Base-by-base conservation (phyloP, 768 basidiomycete genomes). In the Dictyophora rubrovolvata region DNA sequence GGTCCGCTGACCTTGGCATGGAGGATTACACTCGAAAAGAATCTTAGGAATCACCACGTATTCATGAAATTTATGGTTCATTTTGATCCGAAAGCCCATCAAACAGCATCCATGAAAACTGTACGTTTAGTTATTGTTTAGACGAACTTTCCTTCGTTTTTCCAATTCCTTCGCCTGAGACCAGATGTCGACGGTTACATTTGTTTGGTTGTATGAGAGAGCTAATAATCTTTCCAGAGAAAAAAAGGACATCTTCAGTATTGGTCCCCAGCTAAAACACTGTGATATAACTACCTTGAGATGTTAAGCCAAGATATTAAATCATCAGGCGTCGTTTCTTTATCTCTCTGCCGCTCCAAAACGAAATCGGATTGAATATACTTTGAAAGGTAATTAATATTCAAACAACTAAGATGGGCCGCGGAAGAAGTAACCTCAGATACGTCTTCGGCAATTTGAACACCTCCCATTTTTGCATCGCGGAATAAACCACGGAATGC, bases 321-420 rank as follows among this genome's bases (percentile, higher is more conserved):
- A 60, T 87, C 81, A 20, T 89, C 82, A 0, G 82, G 71, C 21
- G 79, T 76, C 18, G 73, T 67, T 12, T 68, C 69, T 14, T 64
- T 67, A 56, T 74, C 66, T 48, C 69, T 66, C 66, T 74, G 74
- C 53, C 78, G 69, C 54, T 72, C 70, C 58, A 64, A 67, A 23
- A 79, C 86, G 65, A 91, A 92, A 58, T 89, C 86, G 5, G 84
- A 77, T 74, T 89, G 85, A 36, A 92, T 85, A 63, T 84, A 74
- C 89, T 91, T 54, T 8, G 60, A 23, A 57, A 48, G 16, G 53
- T 47, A n/a, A 33, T 48, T 12, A 16, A 54, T 21, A 22, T 17
- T 59, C n/a, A 52, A 36, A n/a, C 20, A 53, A 46, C 20, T 18
- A 20, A 51, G n/a, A 48, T 14, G n/a, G n/a, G 49, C 35, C 12